Conservation (phyloP, 208 protist species). For the Crithidia bombi region DNA sequence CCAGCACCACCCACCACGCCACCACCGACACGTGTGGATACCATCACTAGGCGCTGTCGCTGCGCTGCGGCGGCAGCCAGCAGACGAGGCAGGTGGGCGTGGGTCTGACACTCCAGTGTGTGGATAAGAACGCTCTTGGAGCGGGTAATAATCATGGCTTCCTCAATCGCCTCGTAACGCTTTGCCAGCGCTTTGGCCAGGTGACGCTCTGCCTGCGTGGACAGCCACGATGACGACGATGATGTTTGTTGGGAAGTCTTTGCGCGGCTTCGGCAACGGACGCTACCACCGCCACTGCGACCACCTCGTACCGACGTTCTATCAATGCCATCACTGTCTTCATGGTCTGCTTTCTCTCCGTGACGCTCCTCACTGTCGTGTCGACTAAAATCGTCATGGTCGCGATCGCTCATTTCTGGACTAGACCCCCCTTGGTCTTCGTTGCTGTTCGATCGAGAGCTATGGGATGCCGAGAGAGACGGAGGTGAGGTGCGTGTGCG, state of each 20-base stretch:
- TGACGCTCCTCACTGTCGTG: background rate
- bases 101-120: slow-evolving; percentile 38
- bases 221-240: slow-evolving; percentile 16
- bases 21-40: slow-evolving; percentile 1
- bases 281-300: background rate
- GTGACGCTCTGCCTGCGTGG: slow-evolving; percentile 1
- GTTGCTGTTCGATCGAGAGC: background rate
- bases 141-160: slow-evolving; percentile 68
- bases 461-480: background rate
- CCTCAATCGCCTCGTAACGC: slow-evolving; percentile 57
- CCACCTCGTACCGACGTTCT: no score
- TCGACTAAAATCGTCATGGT: background rate
- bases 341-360: background rate
- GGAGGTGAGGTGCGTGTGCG: slow-evolving; percentile 13
- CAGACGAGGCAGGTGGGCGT: slow-evolving; percentile 24
- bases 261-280: background rate
- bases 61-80: slow-evolving; percentile 22
- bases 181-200: slow-evolving; percentile 17
- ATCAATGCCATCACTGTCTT: background rate
- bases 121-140: slow-evolving; percentile 62
- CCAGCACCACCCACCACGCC: background rate
- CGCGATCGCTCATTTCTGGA: background rate
- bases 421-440: no score
- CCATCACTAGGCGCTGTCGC: slow-evolving; percentile 24
- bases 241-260: background rate